phyloP scores from a whole-genome alignment of 2,329 filamentous ascomycete species.

The Clonostachys solani region DNA sequence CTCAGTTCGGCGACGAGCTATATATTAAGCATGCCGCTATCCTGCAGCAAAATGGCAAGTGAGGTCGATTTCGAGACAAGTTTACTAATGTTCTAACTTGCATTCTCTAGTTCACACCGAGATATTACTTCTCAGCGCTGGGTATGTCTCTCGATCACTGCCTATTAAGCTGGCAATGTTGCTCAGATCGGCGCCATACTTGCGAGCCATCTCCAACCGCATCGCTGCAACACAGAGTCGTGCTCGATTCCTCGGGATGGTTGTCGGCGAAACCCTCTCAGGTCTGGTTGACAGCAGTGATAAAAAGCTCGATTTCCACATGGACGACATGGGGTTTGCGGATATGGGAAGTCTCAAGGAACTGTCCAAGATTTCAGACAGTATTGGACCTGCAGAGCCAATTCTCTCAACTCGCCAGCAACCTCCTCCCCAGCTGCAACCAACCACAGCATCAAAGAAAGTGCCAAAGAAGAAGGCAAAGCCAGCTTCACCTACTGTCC shows the following conservation, averaged over 20 bases:
- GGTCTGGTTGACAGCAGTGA: slow-evolving; percentile 62
- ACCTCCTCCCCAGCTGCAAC: not conserved
- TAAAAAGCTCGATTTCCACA: slow-evolving; percentile 75
- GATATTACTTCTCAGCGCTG: slow-evolving; percentile 70
- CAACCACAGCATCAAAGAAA: slow-evolving; percentile 3
- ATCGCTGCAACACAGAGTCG: slow-evolving; percentile 71
- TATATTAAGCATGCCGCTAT: slow-evolving; percentile 82
- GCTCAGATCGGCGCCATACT: slow-evolving; percentile 67
- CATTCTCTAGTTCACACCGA: slow-evolving; percentile 67
- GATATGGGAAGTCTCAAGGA: slow-evolving; percentile 74
- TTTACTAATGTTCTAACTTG: slow-evolving; percentile 9
- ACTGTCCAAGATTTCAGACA: slow-evolving; percentile 60
- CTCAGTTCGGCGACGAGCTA: slow-evolving; percentile 77
- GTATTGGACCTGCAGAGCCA: slow-evolving; percentile 49
- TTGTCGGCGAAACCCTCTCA: slow-evolving; percentile 72
- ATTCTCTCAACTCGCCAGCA: not conserved
- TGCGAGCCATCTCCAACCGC: slow-evolving; percentile 79
- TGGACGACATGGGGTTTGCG: slow-evolving; percentile 69
- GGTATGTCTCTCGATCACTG: slow-evolving; percentile 65
- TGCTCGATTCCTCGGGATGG: slow-evolving; percentile 82
- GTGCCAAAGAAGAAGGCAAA: slow-evolving; percentile 6
- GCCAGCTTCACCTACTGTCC: slow-evolving; percentile 20
- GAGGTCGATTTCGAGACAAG: not conserved
- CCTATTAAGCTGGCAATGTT: slow-evolving; percentile 65
- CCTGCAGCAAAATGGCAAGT: slow-evolving; percentile 81